Base-by-base conservation (phyloP, 2,329 filamentous ascomycete genomes). In the Thyridium curvatum region DNA sequence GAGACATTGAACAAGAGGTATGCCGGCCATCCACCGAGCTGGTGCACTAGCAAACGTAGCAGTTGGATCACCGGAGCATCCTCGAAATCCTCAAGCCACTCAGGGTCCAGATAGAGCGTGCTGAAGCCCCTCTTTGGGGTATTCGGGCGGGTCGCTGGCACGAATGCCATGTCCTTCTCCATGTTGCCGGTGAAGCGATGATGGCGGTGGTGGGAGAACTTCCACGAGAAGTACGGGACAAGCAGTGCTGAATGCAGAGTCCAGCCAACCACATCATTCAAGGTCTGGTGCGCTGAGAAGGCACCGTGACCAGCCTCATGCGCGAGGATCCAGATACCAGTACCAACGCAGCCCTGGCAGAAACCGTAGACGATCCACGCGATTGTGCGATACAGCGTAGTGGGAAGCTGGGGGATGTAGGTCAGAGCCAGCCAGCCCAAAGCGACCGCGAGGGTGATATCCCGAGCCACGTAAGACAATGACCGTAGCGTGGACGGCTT, bases 221-320 rank as follows among this genome's bases (percentile, higher is more conserved):
- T 79, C 82, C 82, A 86, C 35, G 75, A 79, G 64, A 84, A 85
- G 64, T 81, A 87, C 4, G 83, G 83, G 3, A 83, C 91, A 41
- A 59, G 46, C 16, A 60, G 50, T 12, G 49, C 34, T 9, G 55
- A 58, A 48, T 60, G 57, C 18, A 87, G 79, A 60, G 95, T 64
- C 86, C 87, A 96, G 55, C 91, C 91, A 42, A 93, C 88, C 18
- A 86, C 21, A 52, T 82, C 71, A 57, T 85, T 85, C 46, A 84
- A 53, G 26, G 49, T 54, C 35, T 62, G 62, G 56, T 74, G 67
- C 16, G 62, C 57, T n/a, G 77, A 82, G 56, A 86, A 82, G 35
- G 80, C 79, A 14, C 77, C 75, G 56, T 86, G 82, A 37, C 82
- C 82, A 56, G 77, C 82, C 58, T 86, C 82, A 55, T 86, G 82